These are phyloP conservation scores for Solanum virginianum DNA, from an alignment of 257 asterid genomes.

Conservation along the genomic window DNA sequence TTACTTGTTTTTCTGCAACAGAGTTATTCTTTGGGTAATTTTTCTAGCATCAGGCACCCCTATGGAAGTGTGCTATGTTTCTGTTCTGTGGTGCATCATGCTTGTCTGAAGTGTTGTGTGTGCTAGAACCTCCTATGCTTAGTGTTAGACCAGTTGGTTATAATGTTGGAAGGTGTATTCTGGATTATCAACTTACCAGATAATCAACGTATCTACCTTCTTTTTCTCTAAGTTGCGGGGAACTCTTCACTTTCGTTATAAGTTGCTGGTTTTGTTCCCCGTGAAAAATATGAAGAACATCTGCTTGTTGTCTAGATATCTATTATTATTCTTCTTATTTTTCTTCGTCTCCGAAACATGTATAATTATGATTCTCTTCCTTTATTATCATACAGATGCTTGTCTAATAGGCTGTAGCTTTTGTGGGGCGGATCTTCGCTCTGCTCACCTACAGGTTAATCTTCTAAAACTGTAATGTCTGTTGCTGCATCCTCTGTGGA, in stretches of 20 bases:
- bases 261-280: background rate
- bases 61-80: background rate
- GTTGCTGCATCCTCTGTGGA: background rate
- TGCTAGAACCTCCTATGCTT: background rate
- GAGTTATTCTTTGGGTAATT: background rate
- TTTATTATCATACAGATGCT: constrained; percentile 56
- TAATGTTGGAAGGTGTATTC: background rate
- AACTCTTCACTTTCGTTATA: background rate
- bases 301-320: background rate
- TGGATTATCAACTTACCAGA: background rate
- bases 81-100: background rate
- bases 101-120: background rate
- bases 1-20: background rate
- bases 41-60: background rate
- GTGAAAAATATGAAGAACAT: background rate
- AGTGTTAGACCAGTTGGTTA: background rate
- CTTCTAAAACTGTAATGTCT: background rate
- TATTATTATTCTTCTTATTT: background rate
- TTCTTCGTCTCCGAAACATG: background rate
- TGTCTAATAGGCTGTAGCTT: constrained; percentile 80
- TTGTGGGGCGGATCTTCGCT: constrained; percentile 85
- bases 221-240: background rate
- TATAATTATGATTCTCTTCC: background rate
- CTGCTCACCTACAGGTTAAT: constrained; percentile 85
- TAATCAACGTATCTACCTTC: background rate